Percentiles rank a stretch among this genome's conserved stretches.
phyloP scores from a whole-genome alignment of 352 stramenopile species.

The Aphanomyces invadans region DNA sequence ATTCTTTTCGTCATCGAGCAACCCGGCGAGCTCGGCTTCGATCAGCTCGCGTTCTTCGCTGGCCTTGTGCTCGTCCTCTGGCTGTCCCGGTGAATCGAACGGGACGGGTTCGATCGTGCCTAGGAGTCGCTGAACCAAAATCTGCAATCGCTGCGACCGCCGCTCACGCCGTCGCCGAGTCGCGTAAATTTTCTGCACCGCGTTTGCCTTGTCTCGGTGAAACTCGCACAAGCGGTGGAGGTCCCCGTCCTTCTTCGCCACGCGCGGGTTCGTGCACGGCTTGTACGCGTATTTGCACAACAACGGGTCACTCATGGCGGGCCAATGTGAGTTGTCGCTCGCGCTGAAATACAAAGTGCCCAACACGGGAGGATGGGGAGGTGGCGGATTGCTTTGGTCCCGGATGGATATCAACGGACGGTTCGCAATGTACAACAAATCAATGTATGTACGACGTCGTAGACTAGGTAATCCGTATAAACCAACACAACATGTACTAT shows the following conservation, averaged over 20 bases:
- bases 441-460: too few relatives aligned
- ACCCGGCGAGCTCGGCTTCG: background rate
- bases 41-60: background rate
- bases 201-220: slow-evolving; percentile 26
- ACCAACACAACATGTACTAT: too few relatives aligned
- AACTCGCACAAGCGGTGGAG: slow-evolving; percentile 23
- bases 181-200: slow-evolving; percentile 12
- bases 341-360: background rate
- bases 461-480: too few relatives aligned
- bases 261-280: slow-evolving; percentile 20
- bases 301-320: background rate
- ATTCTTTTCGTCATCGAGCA: background rate
- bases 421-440: background rate
- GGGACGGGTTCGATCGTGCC: background rate
- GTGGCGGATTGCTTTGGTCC: too few relatives aligned
- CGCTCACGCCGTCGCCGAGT: background rate
- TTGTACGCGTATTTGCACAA: slow-evolving; percentile 24
- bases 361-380: too few relatives aligned
- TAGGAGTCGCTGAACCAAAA: background rate
- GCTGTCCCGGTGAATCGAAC: background rate
- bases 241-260: slow-evolving; percentile 18
- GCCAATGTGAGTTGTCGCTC: background rate
- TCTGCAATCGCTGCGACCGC: background rate
- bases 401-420: too few relatives aligned
- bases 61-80: background rate